Conservation (phyloP, 1,284 basidiomycete species). For the Kwoniella shivajii region DNA sequence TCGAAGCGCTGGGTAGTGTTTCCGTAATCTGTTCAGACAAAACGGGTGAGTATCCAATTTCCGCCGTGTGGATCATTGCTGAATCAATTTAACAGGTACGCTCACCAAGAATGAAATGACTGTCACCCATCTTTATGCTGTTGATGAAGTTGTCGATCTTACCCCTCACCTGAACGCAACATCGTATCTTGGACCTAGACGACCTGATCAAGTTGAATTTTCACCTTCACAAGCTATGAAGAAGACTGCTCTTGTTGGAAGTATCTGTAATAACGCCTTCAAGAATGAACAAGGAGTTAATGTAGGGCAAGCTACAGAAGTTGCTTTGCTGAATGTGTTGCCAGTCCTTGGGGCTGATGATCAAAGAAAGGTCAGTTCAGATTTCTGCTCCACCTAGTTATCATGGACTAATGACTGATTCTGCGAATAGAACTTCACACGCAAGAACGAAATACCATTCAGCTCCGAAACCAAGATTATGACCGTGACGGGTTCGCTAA, state of each 20-base stretch:
- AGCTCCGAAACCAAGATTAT: slow-evolving; percentile 91
- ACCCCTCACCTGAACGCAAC: slow-evolving; percentile 57
- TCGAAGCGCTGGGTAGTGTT: slow-evolving; percentile 90
- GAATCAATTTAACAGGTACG: slow-evolving; percentile 64
- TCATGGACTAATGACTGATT: neutral
- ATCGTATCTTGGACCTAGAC: slow-evolving; percentile 62
- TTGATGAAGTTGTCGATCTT: slow-evolving; percentile 77
- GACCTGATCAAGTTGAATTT: slow-evolving; percentile 55
- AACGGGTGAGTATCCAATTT: slow-evolving; percentile 64
- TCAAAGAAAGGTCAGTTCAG: slow-evolving; percentile 63
- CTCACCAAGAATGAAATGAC: slow-evolving; percentile 96
- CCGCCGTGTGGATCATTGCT: neutral
- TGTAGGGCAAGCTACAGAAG: slow-evolving; percentile 90
- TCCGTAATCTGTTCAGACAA: slow-evolving; percentile 98
- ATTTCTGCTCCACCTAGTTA: neutral
- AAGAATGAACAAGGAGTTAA: slow-evolving; percentile 72
- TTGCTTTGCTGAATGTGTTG: slow-evolving; percentile 85
- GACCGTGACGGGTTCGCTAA: slow-evolving; percentile 74
- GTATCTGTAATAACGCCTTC: slow-evolving; percentile 61
- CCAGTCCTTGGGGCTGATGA: slow-evolving; percentile 70
- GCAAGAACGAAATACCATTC: slow-evolving; percentile 81
- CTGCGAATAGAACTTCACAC: slow-evolving; percentile 62
- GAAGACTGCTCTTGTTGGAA: slow-evolving; percentile 65
- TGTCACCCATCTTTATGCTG: slow-evolving; percentile 81
- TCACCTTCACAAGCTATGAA: slow-evolving; percentile 60